phyloP scores from a whole-genome alignment of 768 basidiomycete genomes.

The Rhodotorula toruloides region DNA sequence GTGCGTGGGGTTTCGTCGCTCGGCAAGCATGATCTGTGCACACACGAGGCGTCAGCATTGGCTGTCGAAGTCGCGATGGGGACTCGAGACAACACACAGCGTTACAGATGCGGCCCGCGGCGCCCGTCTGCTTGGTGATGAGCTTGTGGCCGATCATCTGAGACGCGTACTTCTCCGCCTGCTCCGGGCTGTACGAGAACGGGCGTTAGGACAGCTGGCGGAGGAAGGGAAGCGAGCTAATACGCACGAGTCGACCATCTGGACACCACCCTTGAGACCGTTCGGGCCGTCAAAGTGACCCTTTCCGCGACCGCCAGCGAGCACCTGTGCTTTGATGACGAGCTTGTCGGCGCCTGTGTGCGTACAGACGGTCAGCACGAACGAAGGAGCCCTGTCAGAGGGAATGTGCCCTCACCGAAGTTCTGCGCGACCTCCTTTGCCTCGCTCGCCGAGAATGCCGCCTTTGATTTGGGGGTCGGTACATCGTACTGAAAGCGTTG shows the following conservation, averaged over 20 bases:
- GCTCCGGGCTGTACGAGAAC: slow-evolving; percentile 65
- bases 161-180: slow-evolving; percentile 76
- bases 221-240: neutral
- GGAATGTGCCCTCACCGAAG: slow-evolving; percentile 59
- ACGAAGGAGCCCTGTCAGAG: neutral
- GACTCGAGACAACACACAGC: slow-evolving; percentile 57
- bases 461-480: slow-evolving; percentile 82
- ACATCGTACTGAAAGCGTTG: slow-evolving; percentile 74
- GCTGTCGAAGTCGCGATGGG: neutral
- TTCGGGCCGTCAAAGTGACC: slow-evolving; percentile 75
- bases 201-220: neutral
- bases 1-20: slow-evolving; percentile 84
- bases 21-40: slow-evolving; percentile 88
- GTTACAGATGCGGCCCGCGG: slow-evolving; percentile 85
- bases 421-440: slow-evolving; percentile 81
- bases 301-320: slow-evolving; percentile 97
- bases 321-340: slow-evolving; percentile 97
- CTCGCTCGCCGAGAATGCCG: slow-evolving; percentile 82
- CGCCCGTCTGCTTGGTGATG: slow-evolving; percentile 98
- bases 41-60: neutral
- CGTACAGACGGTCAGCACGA: neutral
- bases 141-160: slow-evolving; percentile 94
- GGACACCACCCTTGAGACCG: slow-evolving; percentile 95
- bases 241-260: slow-evolving; percentile 78
- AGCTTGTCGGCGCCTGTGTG: slow-evolving; percentile 64